Conservation (phyloP, 495 filamentous ascomycete genomes). For the Neurospora sp. region DNA sequence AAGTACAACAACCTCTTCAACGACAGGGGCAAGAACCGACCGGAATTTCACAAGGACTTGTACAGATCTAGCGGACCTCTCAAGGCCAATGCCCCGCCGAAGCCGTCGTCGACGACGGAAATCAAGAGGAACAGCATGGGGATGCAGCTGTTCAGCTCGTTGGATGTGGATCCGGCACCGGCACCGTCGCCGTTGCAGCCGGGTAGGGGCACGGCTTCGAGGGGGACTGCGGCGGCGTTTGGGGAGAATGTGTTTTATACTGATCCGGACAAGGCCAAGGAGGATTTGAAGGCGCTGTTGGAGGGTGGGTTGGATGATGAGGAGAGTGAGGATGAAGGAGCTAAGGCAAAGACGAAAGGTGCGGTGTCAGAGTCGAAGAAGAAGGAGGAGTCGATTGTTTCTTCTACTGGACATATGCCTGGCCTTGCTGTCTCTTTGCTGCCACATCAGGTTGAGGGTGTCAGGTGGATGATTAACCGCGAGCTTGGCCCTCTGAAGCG, state of each 20-base stretch:
- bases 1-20: slow-evolving; percentile 20
- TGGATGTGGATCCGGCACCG: slow-evolving; percentile 13
- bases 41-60: slow-evolving; percentile 37
- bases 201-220: slow-evolving; percentile 4
- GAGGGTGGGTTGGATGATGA: slow-evolving; percentile 81
- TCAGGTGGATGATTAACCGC: slow-evolving; percentile 86
- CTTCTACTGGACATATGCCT: slow-evolving; percentile 34
- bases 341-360: neutral
- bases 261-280: slow-evolving; percentile 64
- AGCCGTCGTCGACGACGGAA: slow-evolving; percentile 8
- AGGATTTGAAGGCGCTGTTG: slow-evolving; percentile 77
- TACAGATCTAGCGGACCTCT: slow-evolving; percentile 10
- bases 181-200: neutral
- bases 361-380: neutral
- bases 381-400: slow-evolving; percentile 14
- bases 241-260: slow-evolving; percentile 58
- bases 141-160: slow-evolving; percentile 29
- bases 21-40: slow-evolving; percentile 31
- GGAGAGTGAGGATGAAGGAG: slow-evolving; percentile 24
- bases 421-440: slow-evolving; percentile 79
- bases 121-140: slow-evolving; percentile 21
- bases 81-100: slow-evolving; percentile 15
- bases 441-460: slow-evolving; percentile 85
- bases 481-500: slow-evolving; percentile 71
- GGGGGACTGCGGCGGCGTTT: slow-evolving; percentile 22